Evolutionary conservation across 768 basidiomycete genomes (phyloP), one percentile per base, ranked within the genome.

Genomic region (Imleria badia): DNA sequence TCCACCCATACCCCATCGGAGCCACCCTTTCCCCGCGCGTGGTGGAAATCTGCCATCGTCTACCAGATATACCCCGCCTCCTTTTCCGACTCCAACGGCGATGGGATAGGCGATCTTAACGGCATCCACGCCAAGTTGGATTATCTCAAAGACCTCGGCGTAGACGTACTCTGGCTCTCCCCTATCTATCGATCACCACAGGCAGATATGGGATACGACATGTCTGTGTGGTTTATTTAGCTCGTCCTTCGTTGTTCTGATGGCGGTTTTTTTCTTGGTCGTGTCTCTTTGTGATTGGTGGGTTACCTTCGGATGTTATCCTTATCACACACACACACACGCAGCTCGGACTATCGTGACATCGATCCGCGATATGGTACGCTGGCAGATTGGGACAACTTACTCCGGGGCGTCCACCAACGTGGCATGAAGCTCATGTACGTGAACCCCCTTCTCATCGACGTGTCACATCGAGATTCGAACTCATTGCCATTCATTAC

Each of bases 171-270:
- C 15, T 91, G 88, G 87, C 76, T 90, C 15, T 62, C 58, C 0
- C 63, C 66, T 40, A 87, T 90, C 39, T 91, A 87, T 70, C 75
- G 77, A 49, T 83, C 81, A 2, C 87, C 86, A 0, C 72, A 81
- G 51, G 82, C 80, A 3, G 87, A 89, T 68, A 87, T 88, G 85
- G 87, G 85, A 9, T 87, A 87, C 54, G 85, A 86, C 62, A 86
- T 85, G 83, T n/a, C n/a, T 84, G 61, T 52, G 77, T 55, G 8
- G 6, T 17, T 30, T 14, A 10, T 20, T 34, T 3, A 6, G 4
- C 5, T 52, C 26, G 6, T 12, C 14, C 17, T 1, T 23, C 9
- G 7, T 29, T 11, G 20, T 14, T 36, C n/a, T 36, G 6, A 5
- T 39, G n/a, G 6, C 19, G 19, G 29, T 22, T 51, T 30, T 23